A percentile compares a stretch with the other conserved stretches of the same genome.
Conservation (phyloP, 1,284 basidiomycete genomes). For the Phellinidium pouzarii region DNA sequence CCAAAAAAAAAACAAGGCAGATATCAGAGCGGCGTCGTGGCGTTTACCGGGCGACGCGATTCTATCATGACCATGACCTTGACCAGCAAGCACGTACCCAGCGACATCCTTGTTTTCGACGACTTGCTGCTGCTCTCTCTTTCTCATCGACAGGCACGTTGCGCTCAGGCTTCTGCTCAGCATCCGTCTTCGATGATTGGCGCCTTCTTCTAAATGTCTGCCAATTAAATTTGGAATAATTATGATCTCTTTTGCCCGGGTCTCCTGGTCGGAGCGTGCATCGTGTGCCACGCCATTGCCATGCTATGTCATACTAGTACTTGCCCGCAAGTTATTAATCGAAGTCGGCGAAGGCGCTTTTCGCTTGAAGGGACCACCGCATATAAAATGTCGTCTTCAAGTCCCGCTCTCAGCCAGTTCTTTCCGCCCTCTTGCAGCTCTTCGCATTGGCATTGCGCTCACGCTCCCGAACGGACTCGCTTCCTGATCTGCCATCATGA, state of each 20-base stretch:
- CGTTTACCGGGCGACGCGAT: not conserved
- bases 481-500: conserved; percentile 16
- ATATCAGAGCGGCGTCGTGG: conserved; percentile 3
- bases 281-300: conserved; percentile 11
- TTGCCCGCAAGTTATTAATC: conserved; percentile 6
- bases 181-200: not conserved
- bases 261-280: not conserved
- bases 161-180: not conserved
- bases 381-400: conserved; percentile 13
- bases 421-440: conserved; percentile 9
- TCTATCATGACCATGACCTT: not conserved
- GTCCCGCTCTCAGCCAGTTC: conserved; percentile 4
- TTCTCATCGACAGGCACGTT: conserved; percentile 3
- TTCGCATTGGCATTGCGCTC: not conserved
- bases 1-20: not conserved
- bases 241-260: not conserved
- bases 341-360: not conserved
- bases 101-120: not conserved
- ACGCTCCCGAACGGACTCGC: conserved; percentile 8
- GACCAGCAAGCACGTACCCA: conserved; percentile 2
- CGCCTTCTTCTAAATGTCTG: conserved; percentile 2
- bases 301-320: not conserved
- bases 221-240: not conserved
- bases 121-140: not conserved
- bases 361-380: conserved; percentile 1